Evolutionary conservation across 2,329 filamentous ascomycete species (phyloP).

Genomic region (Pestalotiopsis sp.): DNA sequence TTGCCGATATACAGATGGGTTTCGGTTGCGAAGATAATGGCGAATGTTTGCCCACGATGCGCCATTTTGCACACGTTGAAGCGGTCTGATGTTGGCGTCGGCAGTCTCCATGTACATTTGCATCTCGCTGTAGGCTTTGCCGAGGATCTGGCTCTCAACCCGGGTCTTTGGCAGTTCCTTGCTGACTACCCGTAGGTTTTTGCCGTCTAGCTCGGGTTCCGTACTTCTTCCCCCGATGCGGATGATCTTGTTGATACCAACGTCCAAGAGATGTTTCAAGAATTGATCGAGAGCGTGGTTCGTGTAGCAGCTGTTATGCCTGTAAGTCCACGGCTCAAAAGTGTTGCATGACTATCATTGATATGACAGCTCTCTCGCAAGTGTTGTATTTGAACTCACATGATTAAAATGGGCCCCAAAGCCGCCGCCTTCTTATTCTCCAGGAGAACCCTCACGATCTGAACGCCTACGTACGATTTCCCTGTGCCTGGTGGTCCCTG

Average conservation of each 20-base stretch:
- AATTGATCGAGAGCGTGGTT: conserved; percentile 57
- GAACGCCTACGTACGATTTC: conserved; percentile 64
- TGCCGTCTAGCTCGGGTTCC: conserved; percentile 48
- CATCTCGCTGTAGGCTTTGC: too few relatives aligned
- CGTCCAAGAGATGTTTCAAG: conserved; percentile 59
- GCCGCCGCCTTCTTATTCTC: conserved; percentile 38
- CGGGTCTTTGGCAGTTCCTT: conserved; percentile 36
- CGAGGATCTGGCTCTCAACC: conserved; percentile 32
- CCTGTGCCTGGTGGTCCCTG: conserved; percentile 75
- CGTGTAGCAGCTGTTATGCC: conserved; percentile 50
- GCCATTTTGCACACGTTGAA: too few relatives aligned
- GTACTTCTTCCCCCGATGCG: conserved; percentile 64
- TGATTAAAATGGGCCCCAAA: conserved; percentile 46
- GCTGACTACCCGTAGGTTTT: conserved; percentile 51
- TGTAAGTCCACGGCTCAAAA: too few relatives aligned
- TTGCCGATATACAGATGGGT: too few relatives aligned
- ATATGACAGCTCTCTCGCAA: conserved; percentile 23
- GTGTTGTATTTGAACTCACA: conserved; percentile 4
- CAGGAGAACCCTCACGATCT: conserved; percentile 59
- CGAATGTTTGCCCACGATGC: too few relatives aligned
- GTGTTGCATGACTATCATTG: too few relatives aligned
- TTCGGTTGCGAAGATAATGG: too few relatives aligned
- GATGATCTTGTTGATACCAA: conserved; percentile 52
- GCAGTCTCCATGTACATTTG: too few relatives aligned
- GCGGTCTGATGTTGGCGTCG: too few relatives aligned